Conservation (phyloP, 2,329 filamentous ascomycete genomes). For the Tolypocladium sp. region DNA sequence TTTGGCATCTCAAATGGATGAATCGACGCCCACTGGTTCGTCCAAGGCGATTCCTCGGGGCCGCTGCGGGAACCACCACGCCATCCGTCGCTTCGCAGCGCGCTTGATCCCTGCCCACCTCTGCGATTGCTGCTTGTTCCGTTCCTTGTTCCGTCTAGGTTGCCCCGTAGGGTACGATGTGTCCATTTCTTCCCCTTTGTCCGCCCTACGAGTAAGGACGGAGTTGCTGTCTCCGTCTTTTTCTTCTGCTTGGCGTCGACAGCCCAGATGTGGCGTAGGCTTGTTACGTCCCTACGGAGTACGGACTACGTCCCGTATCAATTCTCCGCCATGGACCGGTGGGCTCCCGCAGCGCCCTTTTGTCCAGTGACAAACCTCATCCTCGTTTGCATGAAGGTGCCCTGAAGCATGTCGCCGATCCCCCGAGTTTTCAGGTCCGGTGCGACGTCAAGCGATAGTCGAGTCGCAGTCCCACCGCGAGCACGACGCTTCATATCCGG, state of each 20-base stretch:
- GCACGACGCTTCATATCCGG: background rate
- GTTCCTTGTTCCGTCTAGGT: background rate
- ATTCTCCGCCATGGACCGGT: background rate
- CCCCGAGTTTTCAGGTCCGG: no score
- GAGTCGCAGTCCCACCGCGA: background rate
- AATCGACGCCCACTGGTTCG: background rate
- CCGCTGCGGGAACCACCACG: background rate
- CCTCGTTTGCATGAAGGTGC: background rate
- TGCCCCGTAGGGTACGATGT: no score
- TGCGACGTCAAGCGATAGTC: background rate
- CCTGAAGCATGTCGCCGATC: no score
- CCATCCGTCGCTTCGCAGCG: background rate
- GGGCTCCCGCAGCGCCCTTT: background rate
- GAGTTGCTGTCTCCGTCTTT: background rate
- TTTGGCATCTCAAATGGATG: background rate
- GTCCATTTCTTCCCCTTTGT: no score
- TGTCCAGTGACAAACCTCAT: background rate
- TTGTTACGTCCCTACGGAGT: no score
- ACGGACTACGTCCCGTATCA: no score
- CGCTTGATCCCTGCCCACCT: background rate
- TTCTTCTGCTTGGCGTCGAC: no score
- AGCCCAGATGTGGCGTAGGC: background rate
- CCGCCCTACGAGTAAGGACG: no score
- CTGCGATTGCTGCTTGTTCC: background rate
- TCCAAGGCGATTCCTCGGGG: background rate